Evolutionary conservation across 352 stramenopile genomes (phyloP).

Genomic region (Phytophthora pistaciae): DNA sequence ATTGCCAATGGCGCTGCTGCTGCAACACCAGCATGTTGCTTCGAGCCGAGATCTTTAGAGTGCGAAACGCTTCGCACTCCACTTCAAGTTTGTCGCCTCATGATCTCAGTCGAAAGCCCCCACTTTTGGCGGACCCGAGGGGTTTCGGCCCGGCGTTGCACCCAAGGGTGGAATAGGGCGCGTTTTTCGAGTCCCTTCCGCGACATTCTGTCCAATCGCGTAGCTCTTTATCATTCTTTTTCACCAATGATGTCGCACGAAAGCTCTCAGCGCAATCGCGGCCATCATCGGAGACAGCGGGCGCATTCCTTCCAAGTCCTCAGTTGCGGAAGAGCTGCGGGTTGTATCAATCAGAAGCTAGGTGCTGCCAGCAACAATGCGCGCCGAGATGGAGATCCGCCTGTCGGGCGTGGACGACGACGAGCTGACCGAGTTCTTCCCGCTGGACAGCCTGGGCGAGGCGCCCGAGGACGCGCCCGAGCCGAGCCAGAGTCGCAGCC

Average conservation of each 20-base stretch:
- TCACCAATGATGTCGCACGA: not conserved
- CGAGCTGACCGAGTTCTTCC: constrained; percentile 41
- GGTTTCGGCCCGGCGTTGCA: not conserved
- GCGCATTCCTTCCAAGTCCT: not conserved
- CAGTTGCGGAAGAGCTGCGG: not conserved
- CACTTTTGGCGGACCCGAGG: not conserved
- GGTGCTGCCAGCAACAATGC: constrained; percentile 1
- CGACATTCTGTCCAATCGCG: constrained; percentile 19
- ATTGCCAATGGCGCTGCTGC: no score
- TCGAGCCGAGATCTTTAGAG: no score
- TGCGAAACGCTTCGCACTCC: not conserved
- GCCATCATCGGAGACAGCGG: not conserved
- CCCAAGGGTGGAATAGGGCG: constrained; percentile 29
- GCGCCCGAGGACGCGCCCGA: constrained; percentile 8
- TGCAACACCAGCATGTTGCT: no score
- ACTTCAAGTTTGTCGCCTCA: not conserved
- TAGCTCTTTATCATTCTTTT: not conserved
- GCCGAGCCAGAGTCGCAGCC: not conserved
- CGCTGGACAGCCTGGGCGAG: constrained; percentile 23
- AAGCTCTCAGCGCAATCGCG: not conserved
- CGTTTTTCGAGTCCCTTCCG: not conserved
- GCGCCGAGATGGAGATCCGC: constrained; percentile 1
- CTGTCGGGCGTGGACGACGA: constrained; percentile 18
- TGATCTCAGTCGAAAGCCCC: not conserved
- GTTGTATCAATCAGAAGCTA: not conserved